Conservation (phyloP, 768 basidiomycete genomes). For the Boletus pseudo-olivaceus region DNA sequence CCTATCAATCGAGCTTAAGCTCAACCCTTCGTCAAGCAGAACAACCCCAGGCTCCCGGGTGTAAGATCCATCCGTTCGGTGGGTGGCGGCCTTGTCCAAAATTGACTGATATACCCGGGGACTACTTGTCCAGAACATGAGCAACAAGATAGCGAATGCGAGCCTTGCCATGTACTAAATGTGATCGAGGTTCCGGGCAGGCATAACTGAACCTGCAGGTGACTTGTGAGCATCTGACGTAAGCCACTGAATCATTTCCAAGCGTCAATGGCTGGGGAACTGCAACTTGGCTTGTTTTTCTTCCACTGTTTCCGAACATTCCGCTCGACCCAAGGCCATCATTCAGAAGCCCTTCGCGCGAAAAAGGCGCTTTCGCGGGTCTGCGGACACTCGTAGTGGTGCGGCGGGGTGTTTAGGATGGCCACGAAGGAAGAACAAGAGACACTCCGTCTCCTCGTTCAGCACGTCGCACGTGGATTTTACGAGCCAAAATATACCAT, state of each 20-base stretch:
- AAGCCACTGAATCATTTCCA: not conserved
- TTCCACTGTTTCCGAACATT: not conserved
- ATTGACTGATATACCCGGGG: no score
- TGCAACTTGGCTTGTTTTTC: not conserved
- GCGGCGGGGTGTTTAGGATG: conserved; percentile 35
- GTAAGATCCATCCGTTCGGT: no score
- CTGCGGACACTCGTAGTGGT: conserved; percentile 2
- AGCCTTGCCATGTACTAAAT: no score
- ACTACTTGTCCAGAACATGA: no score
- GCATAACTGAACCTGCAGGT: no score
- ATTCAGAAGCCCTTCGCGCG: conserved; percentile 3
- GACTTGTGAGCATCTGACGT: not conserved
- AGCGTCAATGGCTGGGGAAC: no score
- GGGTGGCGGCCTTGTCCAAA: no score
- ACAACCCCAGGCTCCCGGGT: no score
- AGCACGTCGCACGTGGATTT: conserved; percentile 90
- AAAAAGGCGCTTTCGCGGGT: conserved; percentile 6
- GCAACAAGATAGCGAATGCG: no score
- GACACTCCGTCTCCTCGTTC: conserved; percentile 81
- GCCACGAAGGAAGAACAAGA: conserved; percentile 78
- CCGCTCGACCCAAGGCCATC: conserved; percentile 3
- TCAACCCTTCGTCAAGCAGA: no score
- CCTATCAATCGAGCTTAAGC: no score
- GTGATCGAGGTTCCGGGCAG: no score
- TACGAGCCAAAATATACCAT: conserved; percentile 92